phyloP scores from a whole-genome alignment of 1,139 yeast species.

The Sugiyamaella xylanicola region DNA sequence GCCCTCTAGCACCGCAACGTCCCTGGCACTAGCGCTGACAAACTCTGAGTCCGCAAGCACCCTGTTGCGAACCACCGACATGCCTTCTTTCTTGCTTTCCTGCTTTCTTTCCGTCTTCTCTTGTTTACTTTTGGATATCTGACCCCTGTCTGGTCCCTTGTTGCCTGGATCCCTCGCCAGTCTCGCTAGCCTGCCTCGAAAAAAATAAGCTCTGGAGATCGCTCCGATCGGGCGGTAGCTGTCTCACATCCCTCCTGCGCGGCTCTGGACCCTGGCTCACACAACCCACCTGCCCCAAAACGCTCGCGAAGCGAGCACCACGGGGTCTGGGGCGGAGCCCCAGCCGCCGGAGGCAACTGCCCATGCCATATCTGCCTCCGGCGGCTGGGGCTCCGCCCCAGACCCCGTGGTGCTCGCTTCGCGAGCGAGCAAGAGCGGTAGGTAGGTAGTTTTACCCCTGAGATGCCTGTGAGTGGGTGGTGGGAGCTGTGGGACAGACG shows the following conservation, averaged over 20 bases:
- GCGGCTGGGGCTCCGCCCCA: neutral
- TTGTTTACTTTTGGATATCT: neutral
- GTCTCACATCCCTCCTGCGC: constrained; percentile 1
- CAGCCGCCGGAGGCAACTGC: constrained; percentile 1
- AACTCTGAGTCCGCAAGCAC: constrained; percentile 37
- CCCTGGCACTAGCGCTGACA: constrained; percentile 35
- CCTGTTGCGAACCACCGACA: constrained; percentile 1
- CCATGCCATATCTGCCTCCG: too few relatives aligned
- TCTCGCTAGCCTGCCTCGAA: neutral
- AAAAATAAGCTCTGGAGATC: neutral
- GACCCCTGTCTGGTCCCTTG: neutral
- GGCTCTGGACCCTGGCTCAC: neutral
- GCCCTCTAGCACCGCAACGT: constrained; percentile 35
- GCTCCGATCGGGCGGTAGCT: neutral
- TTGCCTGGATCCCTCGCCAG: neutral
- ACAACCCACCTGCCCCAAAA: neutral
- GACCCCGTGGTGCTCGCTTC: constrained; percentile 1
- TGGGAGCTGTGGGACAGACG: too few relatives aligned
- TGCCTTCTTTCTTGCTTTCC: neutral
- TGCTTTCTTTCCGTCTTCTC: neutral
- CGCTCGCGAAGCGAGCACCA: constrained; percentile 1
- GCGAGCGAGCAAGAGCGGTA: too few relatives aligned
- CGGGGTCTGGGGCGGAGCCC: neutral
- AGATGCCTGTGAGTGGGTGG: too few relatives aligned
- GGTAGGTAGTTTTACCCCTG: too few relatives aligned